These are phyloP conservation scores for Sclerotinia minor DNA, from an alignment of 2,329 filamentous ascomycete species.

Conservation along the genomic window DNA sequence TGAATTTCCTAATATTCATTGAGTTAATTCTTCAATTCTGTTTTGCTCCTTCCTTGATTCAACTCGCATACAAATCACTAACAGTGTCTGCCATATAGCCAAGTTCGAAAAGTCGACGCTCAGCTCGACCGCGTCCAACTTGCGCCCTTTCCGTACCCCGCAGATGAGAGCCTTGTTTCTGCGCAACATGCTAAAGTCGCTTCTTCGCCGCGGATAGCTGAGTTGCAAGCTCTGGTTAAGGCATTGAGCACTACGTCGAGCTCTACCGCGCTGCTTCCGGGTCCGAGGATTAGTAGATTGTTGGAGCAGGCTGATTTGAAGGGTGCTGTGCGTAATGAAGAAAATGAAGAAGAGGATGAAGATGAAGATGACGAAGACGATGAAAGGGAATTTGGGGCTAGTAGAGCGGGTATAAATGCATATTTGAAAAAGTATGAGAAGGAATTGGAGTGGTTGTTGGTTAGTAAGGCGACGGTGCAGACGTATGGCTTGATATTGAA, in stretches of 20 bases:
- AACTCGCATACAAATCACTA: not conserved
- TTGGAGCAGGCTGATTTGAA: slow-evolving; percentile 63
- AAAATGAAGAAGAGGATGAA: slow-evolving; percentile 43
- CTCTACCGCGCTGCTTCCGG: slow-evolving; percentile 60
- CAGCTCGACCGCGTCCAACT: slow-evolving; percentile 65
- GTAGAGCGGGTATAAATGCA: slow-evolving; percentile 21
- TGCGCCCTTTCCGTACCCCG: slow-evolving; percentile 45
- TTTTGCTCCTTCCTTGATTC: slow-evolving; percentile 10
- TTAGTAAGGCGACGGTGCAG: slow-evolving; percentile 90
- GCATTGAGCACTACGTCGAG: slow-evolving; percentile 69
- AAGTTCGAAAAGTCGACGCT: slow-evolving; percentile 63
- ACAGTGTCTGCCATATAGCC: slow-evolving; percentile 37
- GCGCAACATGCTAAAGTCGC: slow-evolving; percentile 40
- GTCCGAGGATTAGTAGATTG: slow-evolving; percentile 59
- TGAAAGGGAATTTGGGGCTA: slow-evolving; percentile 28
- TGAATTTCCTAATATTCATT: too few species aligned
- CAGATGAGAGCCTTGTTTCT: slow-evolving; percentile 42
- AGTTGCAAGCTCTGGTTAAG: slow-evolving; percentile 68
- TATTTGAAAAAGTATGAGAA: slow-evolving; percentile 60
- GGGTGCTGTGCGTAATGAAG: slow-evolving; percentile 37
- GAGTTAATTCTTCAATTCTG: not conserved
- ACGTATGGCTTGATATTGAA: slow-evolving; percentile 79
- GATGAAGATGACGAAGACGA: slow-evolving; percentile 38
- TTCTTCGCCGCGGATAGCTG: slow-evolving; percentile 54
- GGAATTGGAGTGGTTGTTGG: slow-evolving; percentile 86